Evolutionary conservation across 148 eudicot genomes (phyloP).

Genomic region (Polygonum aviculare): DNA sequence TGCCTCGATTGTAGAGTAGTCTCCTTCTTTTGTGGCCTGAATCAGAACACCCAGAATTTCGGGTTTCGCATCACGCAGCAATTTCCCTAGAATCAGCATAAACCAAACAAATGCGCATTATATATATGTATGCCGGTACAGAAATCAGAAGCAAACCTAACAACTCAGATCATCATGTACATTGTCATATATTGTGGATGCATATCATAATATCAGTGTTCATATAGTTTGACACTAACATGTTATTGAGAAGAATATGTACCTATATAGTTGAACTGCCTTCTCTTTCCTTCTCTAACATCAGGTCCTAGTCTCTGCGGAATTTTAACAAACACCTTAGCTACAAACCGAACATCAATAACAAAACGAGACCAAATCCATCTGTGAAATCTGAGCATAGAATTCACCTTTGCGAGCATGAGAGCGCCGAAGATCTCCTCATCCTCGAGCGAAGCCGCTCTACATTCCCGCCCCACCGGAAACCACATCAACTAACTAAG

Average conservation of each 20-base stretch:
- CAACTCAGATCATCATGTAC: background rate
- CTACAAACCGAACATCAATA: constrained; percentile 1
- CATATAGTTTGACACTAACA: background rate
- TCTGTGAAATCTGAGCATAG: background rate
- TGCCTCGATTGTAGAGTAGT: constrained; percentile 42
- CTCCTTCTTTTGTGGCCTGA: constrained; percentile 84
- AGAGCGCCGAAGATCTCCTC: constrained; percentile 82
- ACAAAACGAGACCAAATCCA: background rate
- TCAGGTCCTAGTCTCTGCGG: constrained; percentile 75
- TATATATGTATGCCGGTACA: background rate
- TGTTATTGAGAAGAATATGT: constrained; percentile 1
- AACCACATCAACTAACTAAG: background rate
- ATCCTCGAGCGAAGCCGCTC: constrained; percentile 57
- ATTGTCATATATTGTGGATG: background rate
- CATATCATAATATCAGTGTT: background rate
- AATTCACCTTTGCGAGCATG: constrained; percentile 66
- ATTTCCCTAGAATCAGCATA: constrained; percentile 47
- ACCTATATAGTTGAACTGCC: constrained; percentile 89
- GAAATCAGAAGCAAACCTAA: background rate
- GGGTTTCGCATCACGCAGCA: constrained; percentile 67
- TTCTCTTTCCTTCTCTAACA: constrained; percentile 88
- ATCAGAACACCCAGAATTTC: constrained; percentile 70
- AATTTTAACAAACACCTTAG: constrained; percentile 33
- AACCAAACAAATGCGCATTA: background rate
- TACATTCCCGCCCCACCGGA: constrained; percentile 13